Base-by-base conservation (phyloP, 2,329 filamentous ascomycete species). In the Monosporascus cannonballus region DNA sequence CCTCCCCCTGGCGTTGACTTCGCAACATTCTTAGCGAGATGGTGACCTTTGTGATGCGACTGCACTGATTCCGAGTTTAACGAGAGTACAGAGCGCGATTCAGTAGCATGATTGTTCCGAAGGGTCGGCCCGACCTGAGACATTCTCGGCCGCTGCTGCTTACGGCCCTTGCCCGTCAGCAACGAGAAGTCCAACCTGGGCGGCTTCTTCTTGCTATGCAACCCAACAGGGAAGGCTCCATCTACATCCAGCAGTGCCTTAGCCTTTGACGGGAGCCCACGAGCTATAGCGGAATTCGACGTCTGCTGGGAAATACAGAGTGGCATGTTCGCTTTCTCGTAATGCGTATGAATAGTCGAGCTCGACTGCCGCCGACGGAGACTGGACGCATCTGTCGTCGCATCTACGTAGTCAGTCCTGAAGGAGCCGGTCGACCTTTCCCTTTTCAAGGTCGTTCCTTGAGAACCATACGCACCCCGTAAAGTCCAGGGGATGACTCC, bases 251-350 rank as follows among this genome's bases (percentile, higher is more conserved):
- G 67, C 47, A 78, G 61, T 41, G 69, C 67, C 50, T 71, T 72
- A 0, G 74, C 70, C 58, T 81, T 81, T 45, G 70, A 61, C 0
- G 79, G 77, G 5, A 76, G 63, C 3, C 78, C 79, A 58, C 79
- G 81, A 22, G 79, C 78, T 74, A 83, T 83, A 54, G 79, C 76
- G 1, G 79, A 81, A 44, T 73, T 76, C 0, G 79, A 81, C 0
- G 80, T 82, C 62, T 83, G 80, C 59, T 82, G 80, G 1, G 79
- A 81, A 54, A 81, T 76, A n/a, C 77, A 72, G 5, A 83, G 70
- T 11, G 79, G 78, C 47, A 79, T 71, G 59, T 79, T 80, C 5
- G 76, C 64, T 61, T 78, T 77, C 66, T 83, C 79, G 64, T 83
- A 83, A 65, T 76, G 80, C 1, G 79, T 80, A 34, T 71, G 71